phyloP scores from a whole-genome alignment of 2,329 filamentous ascomycete genomes.

The Hypoxylon sp. region DNA sequence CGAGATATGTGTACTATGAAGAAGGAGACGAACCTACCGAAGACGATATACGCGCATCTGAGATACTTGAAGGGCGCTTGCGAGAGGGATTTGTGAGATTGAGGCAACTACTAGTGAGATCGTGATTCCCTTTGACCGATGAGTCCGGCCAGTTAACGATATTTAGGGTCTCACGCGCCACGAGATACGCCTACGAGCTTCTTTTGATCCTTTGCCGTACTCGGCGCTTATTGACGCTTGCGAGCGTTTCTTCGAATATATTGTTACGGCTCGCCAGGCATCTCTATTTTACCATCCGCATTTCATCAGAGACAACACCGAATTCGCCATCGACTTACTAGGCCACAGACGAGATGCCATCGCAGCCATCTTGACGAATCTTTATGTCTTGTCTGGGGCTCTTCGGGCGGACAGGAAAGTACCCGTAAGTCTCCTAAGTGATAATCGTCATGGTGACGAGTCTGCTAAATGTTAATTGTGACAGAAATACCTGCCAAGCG shows the following conservation, averaged over 20 bases:
- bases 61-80: slow-evolving; percentile 70
- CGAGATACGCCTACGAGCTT: slow-evolving; percentile 68
- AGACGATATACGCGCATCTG: slow-evolving; percentile 65
- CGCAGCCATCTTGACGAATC: slow-evolving; percentile 67
- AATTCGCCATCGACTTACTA: slow-evolving; percentile 63
- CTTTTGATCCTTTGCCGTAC: slow-evolving; percentile 69
- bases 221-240: slow-evolving; percentile 67
- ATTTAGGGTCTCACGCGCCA: slow-evolving; percentile 65
- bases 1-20: slow-evolving; percentile 70
- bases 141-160: slow-evolving; percentile 18
- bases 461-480: neutral
- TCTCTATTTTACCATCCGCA: slow-evolving; percentile 69
- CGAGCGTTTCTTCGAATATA: slow-evolving; percentile 70
- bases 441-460: neutral
- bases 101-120: slow-evolving; percentile 63
- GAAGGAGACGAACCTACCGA: slow-evolving; percentile 64
- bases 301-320: slow-evolving; percentile 63
- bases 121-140: neutral
- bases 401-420: slow-evolving; percentile 63
- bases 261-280: slow-evolving; percentile 69
- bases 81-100: slow-evolving; percentile 71
- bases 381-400: slow-evolving; percentile 69
- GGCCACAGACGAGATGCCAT: slow-evolving; percentile 67
- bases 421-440: slow-evolving; percentile 54
- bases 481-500: slow-evolving; percentile 67